Conservation (phyloP, 176 grass and related monocot genomes). For the Chloris gayana region DNA sequence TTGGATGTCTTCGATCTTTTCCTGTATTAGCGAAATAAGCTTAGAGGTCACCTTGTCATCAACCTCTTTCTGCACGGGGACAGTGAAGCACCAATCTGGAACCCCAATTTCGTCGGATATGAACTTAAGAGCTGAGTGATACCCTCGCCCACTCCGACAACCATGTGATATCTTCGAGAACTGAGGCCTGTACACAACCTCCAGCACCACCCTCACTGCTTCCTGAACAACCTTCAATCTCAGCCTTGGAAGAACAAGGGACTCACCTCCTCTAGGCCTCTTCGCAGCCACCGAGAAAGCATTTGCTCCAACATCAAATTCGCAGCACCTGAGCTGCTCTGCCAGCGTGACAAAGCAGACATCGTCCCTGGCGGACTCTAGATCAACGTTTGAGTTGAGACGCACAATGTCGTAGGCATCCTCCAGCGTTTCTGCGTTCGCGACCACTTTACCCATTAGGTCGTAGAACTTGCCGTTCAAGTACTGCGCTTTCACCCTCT, state of each 20-base stretch:
- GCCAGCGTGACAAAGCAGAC: slow-evolving; percentile 61
- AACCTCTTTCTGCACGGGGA: slow-evolving; percentile 71
- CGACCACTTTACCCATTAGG: slow-evolving; percentile 69
- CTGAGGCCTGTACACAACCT: slow-evolving; percentile 76
- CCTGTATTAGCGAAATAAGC: slow-evolving; percentile 69
- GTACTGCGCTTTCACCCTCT: slow-evolving; percentile 75
- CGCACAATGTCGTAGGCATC: slow-evolving; percentile 83
- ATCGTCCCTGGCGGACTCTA: slow-evolving; percentile 47
- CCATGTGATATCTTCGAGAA: slow-evolving; percentile 98
- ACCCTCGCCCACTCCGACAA: slow-evolving; percentile 70
- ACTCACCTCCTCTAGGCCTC: slow-evolving; percentile 34
- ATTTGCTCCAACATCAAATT: slow-evolving; percentile 57
- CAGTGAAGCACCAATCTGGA: slow-evolving; percentile 83
- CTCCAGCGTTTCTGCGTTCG: slow-evolving; percentile 53
- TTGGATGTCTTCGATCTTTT: slow-evolving; percentile 66
- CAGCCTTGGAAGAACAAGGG: slow-evolving; percentile 75
- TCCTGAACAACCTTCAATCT: slow-evolving; percentile 87
- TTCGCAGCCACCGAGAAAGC: slow-evolving; percentile 46
- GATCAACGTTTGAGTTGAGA: slow-evolving; percentile 66
- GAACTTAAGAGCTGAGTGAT: slow-evolving; percentile 55
- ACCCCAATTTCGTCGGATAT: slow-evolving; percentile 65
- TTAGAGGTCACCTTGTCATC: slow-evolving; percentile 59
- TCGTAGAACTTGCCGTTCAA: slow-evolving; percentile 67
- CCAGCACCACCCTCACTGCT: slow-evolving; percentile 72
- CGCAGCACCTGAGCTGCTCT: slow-evolving; percentile 51